Base-by-base conservation (phyloP, 2,329 filamentous ascomycete species). In the Bertia moriformis region DNA sequence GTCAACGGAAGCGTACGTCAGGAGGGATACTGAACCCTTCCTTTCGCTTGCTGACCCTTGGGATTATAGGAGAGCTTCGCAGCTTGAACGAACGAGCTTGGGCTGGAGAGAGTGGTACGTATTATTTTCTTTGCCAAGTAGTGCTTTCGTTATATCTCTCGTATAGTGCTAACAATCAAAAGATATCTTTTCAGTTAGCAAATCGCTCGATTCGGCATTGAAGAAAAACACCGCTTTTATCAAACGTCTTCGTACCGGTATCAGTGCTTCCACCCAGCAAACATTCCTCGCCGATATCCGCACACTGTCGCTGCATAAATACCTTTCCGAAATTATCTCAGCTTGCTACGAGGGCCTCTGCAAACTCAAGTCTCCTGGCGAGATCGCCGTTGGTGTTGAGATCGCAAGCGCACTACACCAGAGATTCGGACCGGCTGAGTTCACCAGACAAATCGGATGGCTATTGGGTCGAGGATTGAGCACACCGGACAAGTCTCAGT, bases 141-240 rank as follows among this genome's bases (percentile, higher is more conserved):
- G 48, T 43, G 44, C 39, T 38, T 30, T 46, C 44, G 37, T 43
- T 35, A 39, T 42, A 39, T 46, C 20, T 37, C 44, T 45, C 39
- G 36, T 35, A 41, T 41, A n/a, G n/a, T n/a, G n/a, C n/a, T n/a
- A n/a, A n/a, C n/a, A n/a, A n/a, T n/a, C n/a, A n/a, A n/a, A 48
- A 93, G 87, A 84, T 65, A 64, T 93, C 45, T 86, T 93, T 53
- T 62, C 74, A 40, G 78, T 91, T 49, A 78, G 75, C 58, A 72
- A 73, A 53, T 82, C 83, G 19, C 79, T 96, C 53, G 89, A 96
- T 60, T 94, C 89, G 39, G 91, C 88, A 39, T 70, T 96, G 58
- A 95, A 94, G 65, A 96, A 95, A 67, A 96, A 96, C 52, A 96
- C 89, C 3, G 87, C 88, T 47, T 95, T 96, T 59, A 96, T 96